Percentiles rank a stretch among this genome's conserved stretches.
These are phyloP conservation scores for Coelastrella sp. DNA, from an alignment of 139 green algal genomes.

Conservation along the genomic window DNA sequence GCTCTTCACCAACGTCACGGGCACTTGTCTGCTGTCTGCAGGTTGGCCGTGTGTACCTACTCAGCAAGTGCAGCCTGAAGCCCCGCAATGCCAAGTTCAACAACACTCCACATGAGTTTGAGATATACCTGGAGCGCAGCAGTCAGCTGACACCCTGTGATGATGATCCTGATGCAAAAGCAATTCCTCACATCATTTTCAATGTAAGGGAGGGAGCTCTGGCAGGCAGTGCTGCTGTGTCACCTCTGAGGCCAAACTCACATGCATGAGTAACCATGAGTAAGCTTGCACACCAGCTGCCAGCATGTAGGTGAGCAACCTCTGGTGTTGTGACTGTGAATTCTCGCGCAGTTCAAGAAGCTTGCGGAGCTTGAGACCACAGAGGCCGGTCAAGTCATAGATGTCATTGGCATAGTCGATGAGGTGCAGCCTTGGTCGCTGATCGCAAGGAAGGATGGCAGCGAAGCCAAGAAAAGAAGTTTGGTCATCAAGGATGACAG, in stretches of 20 bases:
- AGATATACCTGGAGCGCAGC: constrained; percentile 89
- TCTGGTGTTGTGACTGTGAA: background rate
- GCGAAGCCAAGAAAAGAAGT: constrained; percentile 86
- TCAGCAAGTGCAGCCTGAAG: constrained; percentile 87
- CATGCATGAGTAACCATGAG: too few species aligned
- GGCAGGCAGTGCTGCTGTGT: background rate
- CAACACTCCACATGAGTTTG: constrained; percentile 81
- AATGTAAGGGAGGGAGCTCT: constrained; percentile 60
- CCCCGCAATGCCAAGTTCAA: constrained; percentile 50
- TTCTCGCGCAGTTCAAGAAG: constrained; percentile 75
- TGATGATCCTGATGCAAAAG: constrained; percentile 65
- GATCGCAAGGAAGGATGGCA: constrained; percentile 88
- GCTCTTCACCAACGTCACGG: background rate
- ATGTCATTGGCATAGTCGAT: constrained; percentile 94
- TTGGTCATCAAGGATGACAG: constrained; percentile 85
- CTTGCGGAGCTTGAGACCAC: constrained; percentile 85
- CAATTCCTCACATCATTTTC: constrained; percentile 80
- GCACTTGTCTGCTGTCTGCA: constrained; percentile 25
- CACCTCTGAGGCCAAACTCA: too few species aligned
- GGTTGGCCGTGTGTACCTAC: constrained; percentile 80
- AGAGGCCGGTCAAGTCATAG: constrained; percentile 75
- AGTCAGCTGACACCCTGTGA: constrained; percentile 60
- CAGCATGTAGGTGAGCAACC: too few species aligned
- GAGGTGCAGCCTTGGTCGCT: constrained; percentile 57
- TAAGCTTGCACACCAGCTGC: too few species aligned